phyloP scores from a whole-genome alignment of 2,329 filamentous ascomycete species.

The Diaporthe batatas region DNA sequence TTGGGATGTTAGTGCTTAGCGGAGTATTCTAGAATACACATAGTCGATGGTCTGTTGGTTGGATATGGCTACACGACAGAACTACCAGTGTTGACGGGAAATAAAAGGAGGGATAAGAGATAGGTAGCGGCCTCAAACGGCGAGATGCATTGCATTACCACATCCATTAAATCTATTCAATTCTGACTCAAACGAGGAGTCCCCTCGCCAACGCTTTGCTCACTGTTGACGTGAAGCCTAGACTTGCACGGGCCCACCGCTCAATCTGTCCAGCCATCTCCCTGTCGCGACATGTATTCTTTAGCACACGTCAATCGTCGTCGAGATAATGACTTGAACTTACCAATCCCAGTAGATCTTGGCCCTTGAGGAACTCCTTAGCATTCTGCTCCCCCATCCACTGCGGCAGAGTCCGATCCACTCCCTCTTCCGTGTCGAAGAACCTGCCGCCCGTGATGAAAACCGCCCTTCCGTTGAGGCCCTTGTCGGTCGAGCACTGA shows the following conservation, averaged over 20 bases:
- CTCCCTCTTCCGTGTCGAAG: slow-evolving; percentile 48
- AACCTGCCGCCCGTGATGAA: slow-evolving; percentile 47
- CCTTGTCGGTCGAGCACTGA: slow-evolving; percentile 52
- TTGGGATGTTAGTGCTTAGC: too few relatives aligned
- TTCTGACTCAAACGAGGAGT: neutral
- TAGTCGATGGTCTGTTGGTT: too few relatives aligned
- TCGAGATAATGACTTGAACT: neutral
- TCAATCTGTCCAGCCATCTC: slow-evolving; percentile 32
- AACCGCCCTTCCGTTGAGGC: slow-evolving; percentile 47
- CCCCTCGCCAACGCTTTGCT: neutral
- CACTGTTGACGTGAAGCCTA: too few relatives aligned
- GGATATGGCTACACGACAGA: too few relatives aligned
- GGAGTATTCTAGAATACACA: too few relatives aligned
- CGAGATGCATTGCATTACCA: neutral
- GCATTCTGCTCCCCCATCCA: slow-evolving; percentile 50
- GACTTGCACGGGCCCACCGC: neutral
- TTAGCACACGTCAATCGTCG: too few relatives aligned
- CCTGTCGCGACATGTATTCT: neutral
- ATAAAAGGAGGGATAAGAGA: too few relatives aligned
- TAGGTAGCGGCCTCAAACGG: too few relatives aligned
- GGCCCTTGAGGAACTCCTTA: slow-evolving; percentile 43
- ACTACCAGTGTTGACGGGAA: too few relatives aligned
- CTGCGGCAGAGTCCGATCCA: slow-evolving; percentile 44
- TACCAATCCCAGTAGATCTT: slow-evolving; percentile 45
- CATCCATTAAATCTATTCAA: neutral